A percentile compares a stretch with the other conserved stretches of the same genome.
Conservation (phyloP, 2,329 filamentous ascomycete genomes). For the Ascochyta lentis region DNA sequence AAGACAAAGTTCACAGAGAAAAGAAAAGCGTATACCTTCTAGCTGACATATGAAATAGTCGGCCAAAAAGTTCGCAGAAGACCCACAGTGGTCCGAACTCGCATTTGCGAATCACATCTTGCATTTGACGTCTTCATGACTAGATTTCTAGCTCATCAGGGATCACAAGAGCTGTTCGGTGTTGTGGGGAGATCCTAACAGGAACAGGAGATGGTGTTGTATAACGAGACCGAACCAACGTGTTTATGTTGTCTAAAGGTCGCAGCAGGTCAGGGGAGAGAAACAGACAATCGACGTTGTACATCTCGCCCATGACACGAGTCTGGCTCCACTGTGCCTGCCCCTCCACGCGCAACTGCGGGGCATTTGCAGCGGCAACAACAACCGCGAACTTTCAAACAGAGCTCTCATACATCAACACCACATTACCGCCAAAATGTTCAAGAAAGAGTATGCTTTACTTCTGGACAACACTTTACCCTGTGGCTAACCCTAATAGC, state of each 20-base stretch:
- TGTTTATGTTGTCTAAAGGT: too few relatives aligned
- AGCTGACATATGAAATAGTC: background rate
- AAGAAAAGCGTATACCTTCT: background rate
- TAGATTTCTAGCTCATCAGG: background rate
- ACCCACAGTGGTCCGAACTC: constrained; percentile 2
- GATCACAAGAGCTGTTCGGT: background rate
- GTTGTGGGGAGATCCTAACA: too few relatives aligned
- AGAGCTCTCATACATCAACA: constrained; percentile 4
- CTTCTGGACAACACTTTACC: background rate
- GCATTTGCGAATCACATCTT: constrained; percentile 4
- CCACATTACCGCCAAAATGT: constrained; percentile 35
- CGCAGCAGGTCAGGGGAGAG: too few relatives aligned
- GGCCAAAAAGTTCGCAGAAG: background rate
- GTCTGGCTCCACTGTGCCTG: background rate
- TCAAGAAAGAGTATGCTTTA: constrained; percentile 45
- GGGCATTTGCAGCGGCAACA: constrained; percentile 10
- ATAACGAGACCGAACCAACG: too few relatives aligned
- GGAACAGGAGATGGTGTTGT: too few relatives aligned
- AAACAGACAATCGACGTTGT: background rate
- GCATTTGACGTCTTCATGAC: background rate
- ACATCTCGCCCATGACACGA: background rate
- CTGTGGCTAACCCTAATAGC: constrained; percentile 52
- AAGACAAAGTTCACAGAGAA: background rate
- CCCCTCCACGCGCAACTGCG: constrained; percentile 17
- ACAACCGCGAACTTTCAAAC: constrained; percentile 7